Percentiles rank a stretch among this genome's conserved stretches.
These are phyloP conservation scores for Vishniacozyma victoriae DNA, from an alignment of 768 basidiomycete species.

Conservation along the genomic window DNA sequence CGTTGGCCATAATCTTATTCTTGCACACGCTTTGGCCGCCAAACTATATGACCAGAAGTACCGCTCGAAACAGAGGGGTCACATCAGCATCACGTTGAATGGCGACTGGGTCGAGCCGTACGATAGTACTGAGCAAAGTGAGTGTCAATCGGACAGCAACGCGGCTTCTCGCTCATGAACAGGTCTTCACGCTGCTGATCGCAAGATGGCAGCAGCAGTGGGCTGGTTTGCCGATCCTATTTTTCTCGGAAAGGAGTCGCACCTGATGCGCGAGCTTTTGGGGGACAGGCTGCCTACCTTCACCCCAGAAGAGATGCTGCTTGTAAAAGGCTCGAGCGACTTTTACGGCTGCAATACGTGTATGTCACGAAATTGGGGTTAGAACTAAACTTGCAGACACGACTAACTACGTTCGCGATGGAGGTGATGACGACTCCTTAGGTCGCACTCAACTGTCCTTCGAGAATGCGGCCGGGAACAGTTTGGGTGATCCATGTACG, in stretches of 20 bases:
- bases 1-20: conserved; percentile 60
- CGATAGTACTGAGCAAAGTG: conserved; percentile 61
- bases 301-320: conserved; percentile 2
- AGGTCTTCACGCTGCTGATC: background rate
- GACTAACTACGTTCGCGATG: background rate
- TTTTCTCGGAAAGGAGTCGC: conserved; percentile 1
- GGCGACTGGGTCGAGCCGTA: conserved; percentile 68
- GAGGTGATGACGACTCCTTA: background rate
- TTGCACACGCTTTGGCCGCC: conserved; percentile 62
- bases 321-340: conserved; percentile 1
- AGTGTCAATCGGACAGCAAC: conserved; percentile 28
- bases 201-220: conserved; percentile 52
- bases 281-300: conserved; percentile 1
- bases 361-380: background rate
- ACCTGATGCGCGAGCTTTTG: background rate
- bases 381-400: background rate
- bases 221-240: conserved; percentile 53
- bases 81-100: conserved; percentile 70
- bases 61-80: conserved; percentile 57
- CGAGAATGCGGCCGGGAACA: background rate
- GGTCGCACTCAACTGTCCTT: background rate
- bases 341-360: background rate
- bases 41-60: conserved; percentile 62
- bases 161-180: background rate
- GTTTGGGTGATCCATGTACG: conserved; percentile 2